Evolutionary conservation across 192 early-diverging fungal genomes (phyloP), one percentile per base, ranked within the genome.

Genomic region (Diversispora epigaea): DNA sequence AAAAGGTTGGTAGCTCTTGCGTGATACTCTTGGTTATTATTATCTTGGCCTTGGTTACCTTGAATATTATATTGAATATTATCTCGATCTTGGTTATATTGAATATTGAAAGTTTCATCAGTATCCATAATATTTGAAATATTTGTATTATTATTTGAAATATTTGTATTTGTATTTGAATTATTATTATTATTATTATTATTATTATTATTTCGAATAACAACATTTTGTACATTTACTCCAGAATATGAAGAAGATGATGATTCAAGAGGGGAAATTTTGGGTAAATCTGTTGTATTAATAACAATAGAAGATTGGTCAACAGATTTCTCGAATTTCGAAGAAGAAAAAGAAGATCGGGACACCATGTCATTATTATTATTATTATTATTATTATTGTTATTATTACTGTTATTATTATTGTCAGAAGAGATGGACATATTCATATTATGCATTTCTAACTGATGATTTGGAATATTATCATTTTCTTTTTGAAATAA

Each of bases 391-490:
- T 32, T 32, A 32, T 68, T 8, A 49, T 68, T 45, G 19, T 68
- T n/a, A n/a, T n/a, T n/a, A n/a, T n/a, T n/a, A n/a, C n/a, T n/a
- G n/a, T n/a, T 19, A 67, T 39, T 47, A 39, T 68, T 8, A 49
- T 68, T 45, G 19, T 68, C 66, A 45, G 52, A 32, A 45, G 52
- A 32, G 43, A 15, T 72, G 41, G 41, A 46, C 17, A 56, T 19
- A 72, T 15, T n/a, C 56, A 72, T 58, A 58, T 72, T 19, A 72
- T 15, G 43, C 56, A 72, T 58, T 72, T 72, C 55, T 57, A 44
- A 19, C 40, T 58, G 39, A 72, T 60, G 57, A 12, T 58, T 68
- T 12, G 45, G 25, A 8, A 58, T 32, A 32, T 32, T 7, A 43
- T 44, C 54, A 58, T n/a, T 19, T 12, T 60, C 70, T 25, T 39